A percentile compares a stretch with the other conserved stretches of the same genome.
Conservation (phyloP, 1,139 yeast genomes). For the Hyphopichia fennica region DNA sequence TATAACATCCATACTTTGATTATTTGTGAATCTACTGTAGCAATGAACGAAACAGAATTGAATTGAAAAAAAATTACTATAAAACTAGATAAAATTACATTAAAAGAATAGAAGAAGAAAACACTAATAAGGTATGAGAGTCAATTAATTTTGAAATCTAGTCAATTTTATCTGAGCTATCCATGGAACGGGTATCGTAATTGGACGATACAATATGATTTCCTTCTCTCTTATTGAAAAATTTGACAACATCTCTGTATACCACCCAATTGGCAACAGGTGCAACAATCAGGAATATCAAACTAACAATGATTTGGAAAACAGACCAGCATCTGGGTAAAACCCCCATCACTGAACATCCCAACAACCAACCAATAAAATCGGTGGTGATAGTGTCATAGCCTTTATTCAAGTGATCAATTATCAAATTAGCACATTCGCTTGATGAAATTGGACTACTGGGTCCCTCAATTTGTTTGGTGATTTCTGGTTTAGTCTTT, state of each 20-base stretch:
- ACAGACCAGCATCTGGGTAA: slow-evolving; percentile 65
- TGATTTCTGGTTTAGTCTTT: slow-evolving; percentile 80
- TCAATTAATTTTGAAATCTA: neutral
- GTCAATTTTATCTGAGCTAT: neutral
- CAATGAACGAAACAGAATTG: too few relatives aligned
- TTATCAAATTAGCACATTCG: slow-evolving; percentile 62
- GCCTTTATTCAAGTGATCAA: slow-evolving; percentile 61
- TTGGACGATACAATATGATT: neutral
- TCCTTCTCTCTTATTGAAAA: slow-evolving; percentile 29
- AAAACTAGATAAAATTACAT: too few relatives aligned
- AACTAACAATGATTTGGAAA: slow-evolving; percentile 48
- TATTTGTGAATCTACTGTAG: too few relatives aligned
- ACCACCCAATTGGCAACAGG: slow-evolving; percentile 63
- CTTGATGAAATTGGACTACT: slow-evolving; percentile 69
- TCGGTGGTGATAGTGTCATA: slow-evolving; percentile 81
- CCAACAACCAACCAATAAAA: slow-evolving; percentile 78
- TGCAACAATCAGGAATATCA: slow-evolving; percentile 57
- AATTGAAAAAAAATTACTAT: too few relatives aligned
- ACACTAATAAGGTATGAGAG: neutral
- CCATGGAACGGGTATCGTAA: neutral
- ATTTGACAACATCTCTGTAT: slow-evolving; percentile 53
- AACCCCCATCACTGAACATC: slow-evolving; percentile 66
- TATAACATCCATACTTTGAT: too few relatives aligned
- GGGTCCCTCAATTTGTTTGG: slow-evolving; percentile 82
- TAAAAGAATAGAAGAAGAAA: neutral